Conservation (phyloP, 768 basidiomycete genomes). For the Piloderma croceum region DNA sequence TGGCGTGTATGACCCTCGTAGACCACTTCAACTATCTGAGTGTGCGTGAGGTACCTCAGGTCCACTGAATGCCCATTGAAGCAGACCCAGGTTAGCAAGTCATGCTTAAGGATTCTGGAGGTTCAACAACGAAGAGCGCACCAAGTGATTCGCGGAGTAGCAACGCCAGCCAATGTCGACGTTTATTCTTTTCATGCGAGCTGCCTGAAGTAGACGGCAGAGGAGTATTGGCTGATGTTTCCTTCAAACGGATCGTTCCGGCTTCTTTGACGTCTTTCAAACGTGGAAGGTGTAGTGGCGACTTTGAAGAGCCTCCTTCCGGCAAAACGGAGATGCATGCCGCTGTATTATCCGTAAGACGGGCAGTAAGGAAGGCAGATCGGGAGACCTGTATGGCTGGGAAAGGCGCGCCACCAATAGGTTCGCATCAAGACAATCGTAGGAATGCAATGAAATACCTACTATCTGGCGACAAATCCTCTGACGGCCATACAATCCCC, state of each 20-base stretch:
- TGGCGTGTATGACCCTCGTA: slow-evolving; percentile 58
- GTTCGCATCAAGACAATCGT: no score
- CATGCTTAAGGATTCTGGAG: slow-evolving; percentile 9
- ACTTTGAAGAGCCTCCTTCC: slow-evolving; percentile 29
- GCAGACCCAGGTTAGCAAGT: slow-evolving; percentile 5
- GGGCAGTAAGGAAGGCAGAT: slow-evolving; percentile 58
- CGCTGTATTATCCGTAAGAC: slow-evolving; percentile 43
- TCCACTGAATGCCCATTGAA: slow-evolving; percentile 51
- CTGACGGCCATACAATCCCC: slow-evolving; percentile 73
- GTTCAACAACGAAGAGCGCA: slow-evolving; percentile 25
- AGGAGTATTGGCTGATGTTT: slow-evolving; percentile 28
- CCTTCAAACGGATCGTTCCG: slow-evolving; percentile 45
- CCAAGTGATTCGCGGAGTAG: slow-evolving; percentile 65
- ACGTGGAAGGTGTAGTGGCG: slow-evolving; percentile 43
- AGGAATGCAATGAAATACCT: slow-evolving; percentile 26
- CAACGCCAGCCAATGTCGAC: slow-evolving; percentile 62
- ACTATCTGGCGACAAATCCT: slow-evolving; percentile 56
- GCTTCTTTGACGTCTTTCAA: slow-evolving; percentile 48
- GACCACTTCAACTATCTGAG: slow-evolving; percentile 54
- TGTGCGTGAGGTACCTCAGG: slow-evolving; percentile 58
- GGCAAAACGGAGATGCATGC: no score
- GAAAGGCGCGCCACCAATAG: no score
- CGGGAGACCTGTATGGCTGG: slow-evolving; percentile 52
- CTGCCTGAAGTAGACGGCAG: slow-evolving; percentile 11
- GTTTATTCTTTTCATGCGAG: slow-evolving; percentile 27